A percentile compares a stretch with the other conserved stretches of the same genome.
Evolutionary conservation across 2,329 filamentous ascomycete genomes (phyloP).

Genomic region (Colletotrichum sp.): DNA sequence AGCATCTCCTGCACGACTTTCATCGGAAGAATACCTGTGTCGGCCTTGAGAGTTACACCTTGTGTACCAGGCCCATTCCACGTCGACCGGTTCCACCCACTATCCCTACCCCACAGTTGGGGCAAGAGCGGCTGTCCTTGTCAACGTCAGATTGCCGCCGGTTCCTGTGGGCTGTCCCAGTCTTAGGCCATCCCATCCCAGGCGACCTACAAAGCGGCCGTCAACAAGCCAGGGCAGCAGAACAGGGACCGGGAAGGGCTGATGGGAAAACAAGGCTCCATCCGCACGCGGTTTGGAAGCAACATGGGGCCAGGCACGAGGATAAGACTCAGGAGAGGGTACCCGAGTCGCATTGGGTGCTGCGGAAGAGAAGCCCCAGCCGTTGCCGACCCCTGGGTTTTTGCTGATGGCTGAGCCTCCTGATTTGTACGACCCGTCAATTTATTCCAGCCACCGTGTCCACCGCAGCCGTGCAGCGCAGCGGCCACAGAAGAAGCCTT

Average conservation of each 20-base stretch:
- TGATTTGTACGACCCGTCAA: constrained; percentile 3
- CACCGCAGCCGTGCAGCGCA: constrained; percentile 7
- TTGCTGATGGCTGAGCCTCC: neutral
- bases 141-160: constrained; percentile 18
- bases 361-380: neutral
- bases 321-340: constrained; percentile 15
- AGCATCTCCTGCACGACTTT: neutral
- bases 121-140: constrained; percentile 8
- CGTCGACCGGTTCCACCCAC: constrained; percentile 4
- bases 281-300: constrained; percentile 17
- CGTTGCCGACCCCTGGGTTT: neutral
- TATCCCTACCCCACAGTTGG: constrained; percentile 8
- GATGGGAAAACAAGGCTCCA: constrained; percentile 10
- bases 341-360: constrained; percentile 4
- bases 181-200: neutral
- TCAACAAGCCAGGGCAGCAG: neutral
- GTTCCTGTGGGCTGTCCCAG: constrained; percentile 9
- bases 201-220: neutral
- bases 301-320: constrained; percentile 13
- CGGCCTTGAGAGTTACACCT: neutral
- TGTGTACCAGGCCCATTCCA: neutral
- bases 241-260: neutral
- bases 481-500: neutral
- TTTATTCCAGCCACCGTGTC: neutral
- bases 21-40: neutral